Conservation (phyloP, 169 alveolate genomes). For the Plasmodium cynomolgi region DNA sequence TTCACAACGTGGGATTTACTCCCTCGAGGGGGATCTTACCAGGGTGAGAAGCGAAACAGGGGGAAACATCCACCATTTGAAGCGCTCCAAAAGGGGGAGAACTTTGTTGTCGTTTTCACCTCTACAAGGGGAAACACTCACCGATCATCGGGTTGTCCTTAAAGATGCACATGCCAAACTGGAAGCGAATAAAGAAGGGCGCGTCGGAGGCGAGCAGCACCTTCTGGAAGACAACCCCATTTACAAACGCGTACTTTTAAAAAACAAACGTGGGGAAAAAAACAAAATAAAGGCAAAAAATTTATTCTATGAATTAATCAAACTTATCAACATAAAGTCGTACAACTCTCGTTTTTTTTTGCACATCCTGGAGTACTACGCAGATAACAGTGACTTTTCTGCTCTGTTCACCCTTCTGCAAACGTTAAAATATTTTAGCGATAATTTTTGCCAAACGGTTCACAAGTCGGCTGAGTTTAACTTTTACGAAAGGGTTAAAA, state of each 20-base stretch:
- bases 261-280: conserved; percentile 10
- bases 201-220: not conserved
- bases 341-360: conserved; percentile 4
- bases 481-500: conserved; percentile 36
- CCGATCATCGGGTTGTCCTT: not conserved
- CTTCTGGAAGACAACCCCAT: not conserved
- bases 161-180: not conserved
- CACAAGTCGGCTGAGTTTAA: conserved; percentile 24
- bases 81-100: not conserved
- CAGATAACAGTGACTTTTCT: conserved; percentile 36
- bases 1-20: not conserved
- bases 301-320: conserved; percentile 38
- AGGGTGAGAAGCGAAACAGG: not conserved
- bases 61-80: not conserved
- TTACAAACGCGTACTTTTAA: conserved; percentile 15
- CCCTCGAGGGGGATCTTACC: not conserved
- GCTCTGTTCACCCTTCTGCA: conserved; percentile 8
- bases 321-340: conserved; percentile 39
- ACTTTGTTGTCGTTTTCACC: not conserved
- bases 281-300: conserved; percentile 28
- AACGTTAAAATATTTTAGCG: conserved; percentile 39
- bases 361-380: conserved; percentile 25
- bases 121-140: not conserved
- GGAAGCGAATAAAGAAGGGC: not conserved
- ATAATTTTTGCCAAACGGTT: conserved; percentile 22